Conservation (phyloP, 2,329 filamentous ascomycete species). For the Calonectria hongkongensis region DNA sequence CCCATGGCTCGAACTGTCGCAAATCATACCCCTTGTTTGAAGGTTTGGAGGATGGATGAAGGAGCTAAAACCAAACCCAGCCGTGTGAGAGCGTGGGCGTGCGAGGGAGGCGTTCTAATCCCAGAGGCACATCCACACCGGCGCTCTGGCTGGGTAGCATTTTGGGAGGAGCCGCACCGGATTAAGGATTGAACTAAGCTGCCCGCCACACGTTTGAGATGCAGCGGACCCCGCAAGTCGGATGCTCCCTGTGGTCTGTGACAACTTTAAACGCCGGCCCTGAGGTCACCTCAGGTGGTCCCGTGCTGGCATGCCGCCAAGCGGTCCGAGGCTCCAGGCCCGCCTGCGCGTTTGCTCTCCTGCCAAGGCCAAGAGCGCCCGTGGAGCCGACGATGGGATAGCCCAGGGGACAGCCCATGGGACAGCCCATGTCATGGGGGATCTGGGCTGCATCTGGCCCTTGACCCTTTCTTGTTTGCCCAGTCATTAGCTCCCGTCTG, state of each 20-base stretch:
- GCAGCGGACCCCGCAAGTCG: conserved; percentile 23
- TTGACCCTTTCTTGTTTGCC: conserved; percentile 8
- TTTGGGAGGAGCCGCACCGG: conserved; percentile 25
- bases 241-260: conserved; percentile 19
- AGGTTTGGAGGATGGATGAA: conserved; percentile 12
- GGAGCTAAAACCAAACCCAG: conserved; percentile 15
- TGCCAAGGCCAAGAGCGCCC: conserved; percentile 27
- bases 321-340: conserved; percentile 13
- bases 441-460: conserved; percentile 29
- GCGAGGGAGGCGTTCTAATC: not conserved
- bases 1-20: not conserved
- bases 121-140: not conserved
- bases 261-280: conserved; percentile 36
- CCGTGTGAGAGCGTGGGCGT: not conserved
- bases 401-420: not conserved
- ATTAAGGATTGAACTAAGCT: conserved; percentile 37
- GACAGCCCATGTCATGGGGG: conserved; percentile 19
- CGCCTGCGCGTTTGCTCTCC: conserved; percentile 12
- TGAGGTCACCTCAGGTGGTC: conserved; percentile 8
- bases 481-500: conserved; percentile 25
- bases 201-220: conserved; percentile 39
- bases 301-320: conserved; percentile 6
- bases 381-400: not conserved
- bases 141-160: conserved; percentile 5
- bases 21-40: conserved; percentile 13